These are phyloP conservation scores for Strobilomyces confusus DNA, from an alignment of 768 basidiomycete species.

Conservation along the genomic window DNA sequence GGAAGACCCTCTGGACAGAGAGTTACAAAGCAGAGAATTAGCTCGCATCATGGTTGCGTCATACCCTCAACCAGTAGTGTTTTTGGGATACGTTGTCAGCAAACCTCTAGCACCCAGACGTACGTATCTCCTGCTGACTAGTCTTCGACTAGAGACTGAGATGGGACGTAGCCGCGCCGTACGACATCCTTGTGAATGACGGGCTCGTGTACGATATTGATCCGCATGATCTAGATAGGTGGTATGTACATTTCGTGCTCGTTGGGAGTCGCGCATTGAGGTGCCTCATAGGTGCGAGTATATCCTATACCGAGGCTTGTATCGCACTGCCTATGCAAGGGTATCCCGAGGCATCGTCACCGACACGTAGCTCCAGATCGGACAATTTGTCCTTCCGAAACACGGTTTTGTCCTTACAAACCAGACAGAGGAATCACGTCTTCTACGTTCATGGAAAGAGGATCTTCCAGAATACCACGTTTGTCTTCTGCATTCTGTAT, in stretches of 20 bases:
- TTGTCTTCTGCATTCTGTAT: slow-evolving; percentile 20
- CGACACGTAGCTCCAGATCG: slow-evolving; percentile 88
- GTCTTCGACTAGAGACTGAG: slow-evolving; percentile 9
- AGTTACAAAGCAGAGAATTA: slow-evolving; percentile 77
- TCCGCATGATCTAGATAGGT: slow-evolving; percentile 63
- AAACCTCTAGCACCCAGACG: slow-evolving; percentile 60
- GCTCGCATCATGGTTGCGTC: slow-evolving; percentile 72
- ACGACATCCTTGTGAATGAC: slow-evolving; percentile 71
- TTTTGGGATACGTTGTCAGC: slow-evolving; percentile 79
- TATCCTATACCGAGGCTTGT: slow-evolving; percentile 77
- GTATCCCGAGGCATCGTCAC: slow-evolving; percentile 81
- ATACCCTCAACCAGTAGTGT: slow-evolving; percentile 71
- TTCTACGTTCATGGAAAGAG: slow-evolving; percentile 64
- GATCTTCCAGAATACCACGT: slow-evolving; percentile 63
- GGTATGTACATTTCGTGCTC: slow-evolving; percentile 37
- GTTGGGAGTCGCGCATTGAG: background rate
- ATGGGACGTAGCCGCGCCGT: slow-evolving; percentile 56
- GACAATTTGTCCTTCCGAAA: slow-evolving; percentile 73
- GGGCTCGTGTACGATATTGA: slow-evolving; percentile 81
- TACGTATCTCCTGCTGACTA: slow-evolving; percentile 33
- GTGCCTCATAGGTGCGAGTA: slow-evolving; percentile 72
- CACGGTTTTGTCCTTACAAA: slow-evolving; percentile 51
- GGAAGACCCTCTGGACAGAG: slow-evolving; percentile 85
- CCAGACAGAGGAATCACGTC: slow-evolving; percentile 58
- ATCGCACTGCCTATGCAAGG: slow-evolving; percentile 78